These are phyloP conservation scores for Ustilago xerochloae DNA, from an alignment of 1,284 basidiomycete genomes.

Conservation along the genomic window DNA sequence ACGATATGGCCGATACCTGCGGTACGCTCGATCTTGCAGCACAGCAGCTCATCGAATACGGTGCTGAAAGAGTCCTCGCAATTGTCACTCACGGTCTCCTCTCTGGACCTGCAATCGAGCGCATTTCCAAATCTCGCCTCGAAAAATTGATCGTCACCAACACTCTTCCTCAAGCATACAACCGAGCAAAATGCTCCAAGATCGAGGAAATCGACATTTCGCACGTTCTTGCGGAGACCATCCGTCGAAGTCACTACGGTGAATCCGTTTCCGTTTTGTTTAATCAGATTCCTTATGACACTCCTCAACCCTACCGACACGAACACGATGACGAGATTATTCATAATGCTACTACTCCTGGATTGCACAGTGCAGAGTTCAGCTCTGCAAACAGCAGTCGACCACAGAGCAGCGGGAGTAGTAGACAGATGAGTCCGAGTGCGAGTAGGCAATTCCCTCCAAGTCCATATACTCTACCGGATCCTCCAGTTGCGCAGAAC, in stretches of 20 bases:
- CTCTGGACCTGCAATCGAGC: slow-evolving; percentile 83
- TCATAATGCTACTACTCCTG: neutral
- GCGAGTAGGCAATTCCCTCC: slow-evolving; percentile 31
- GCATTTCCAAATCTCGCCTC: slow-evolving; percentile 70
- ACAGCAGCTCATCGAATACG: slow-evolving; percentile 87
- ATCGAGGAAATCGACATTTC: slow-evolving; percentile 92
- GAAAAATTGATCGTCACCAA: slow-evolving; percentile 98
- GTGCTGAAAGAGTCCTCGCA: slow-evolving; percentile 85
- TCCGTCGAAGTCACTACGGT: slow-evolving; percentile 78
- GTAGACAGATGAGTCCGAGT: slow-evolving; percentile 6
- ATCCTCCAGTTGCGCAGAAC: slow-evolving; percentile 52
- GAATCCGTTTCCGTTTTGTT: slow-evolving; percentile 65
- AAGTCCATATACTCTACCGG: slow-evolving; percentile 53
- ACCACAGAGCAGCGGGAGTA: slow-evolving; percentile 4
- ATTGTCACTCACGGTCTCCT: slow-evolving; percentile 98
- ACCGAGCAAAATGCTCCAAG: slow-evolving; percentile 81
- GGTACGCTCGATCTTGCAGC: slow-evolving; percentile 95
- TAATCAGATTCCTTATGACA: slow-evolving; percentile 67
- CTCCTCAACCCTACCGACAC: slow-evolving; percentile 65
- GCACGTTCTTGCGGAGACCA: slow-evolving; percentile 94
- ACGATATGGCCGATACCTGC: slow-evolving; percentile 99
- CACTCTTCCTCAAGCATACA: slow-evolving; percentile 89
- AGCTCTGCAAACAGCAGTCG: neutral
- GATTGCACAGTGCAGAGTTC: neutral
- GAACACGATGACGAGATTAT: slow-evolving; percentile 46